Evolutionary conservation across 192 early-diverging fungal species (phyloP).

Genomic region (Umbelopsis vinacea): DNA sequence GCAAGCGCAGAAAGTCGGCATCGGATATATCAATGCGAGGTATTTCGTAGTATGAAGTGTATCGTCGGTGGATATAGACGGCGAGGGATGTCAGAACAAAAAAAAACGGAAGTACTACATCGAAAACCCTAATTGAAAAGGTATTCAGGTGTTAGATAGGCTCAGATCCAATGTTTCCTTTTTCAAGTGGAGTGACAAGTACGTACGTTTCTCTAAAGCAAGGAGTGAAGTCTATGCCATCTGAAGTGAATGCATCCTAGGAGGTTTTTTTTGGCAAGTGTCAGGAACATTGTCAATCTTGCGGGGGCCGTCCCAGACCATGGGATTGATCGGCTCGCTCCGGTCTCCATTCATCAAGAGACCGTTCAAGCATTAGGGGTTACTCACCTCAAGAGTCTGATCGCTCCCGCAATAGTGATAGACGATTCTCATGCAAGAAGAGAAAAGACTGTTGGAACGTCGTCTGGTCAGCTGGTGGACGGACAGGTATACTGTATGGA

Average conservation of each 20-base stretch:
- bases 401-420: slow-evolving; percentile 23
- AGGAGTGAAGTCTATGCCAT: slow-evolving; percentile 20
- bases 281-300: slow-evolving; percentile 12
- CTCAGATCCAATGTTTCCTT: not conserved
- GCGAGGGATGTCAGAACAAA: slow-evolving; percentile 11
- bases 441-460: slow-evolving; percentile 14
- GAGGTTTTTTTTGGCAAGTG: slow-evolving; percentile 8
- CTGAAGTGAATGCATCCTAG: slow-evolving; percentile 17
- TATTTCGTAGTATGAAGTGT: not conserved
- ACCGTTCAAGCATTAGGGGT: not conserved
- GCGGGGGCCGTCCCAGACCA: not conserved
- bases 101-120: slow-evolving; percentile 6
- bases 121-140: slow-evolving; percentile 9
- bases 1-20: slow-evolving; percentile 32
- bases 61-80: slow-evolving; percentile 3
- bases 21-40: slow-evolving; percentile 23
- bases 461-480: slow-evolving; percentile 12
- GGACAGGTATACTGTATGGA: not conserved
- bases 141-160: not conserved
- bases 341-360: not conserved
- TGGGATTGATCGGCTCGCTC: too few relatives aligned
- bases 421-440: slow-evolving; percentile 24
- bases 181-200: not conserved
- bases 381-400: slow-evolving; percentile 21
- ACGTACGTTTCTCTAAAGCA: slow-evolving; percentile 20